Percentiles rank a stretch among this genome's conserved stretches.
Conservation (phyloP, 2,329 filamentous ascomycete genomes). For the Xylaria sp. region DNA sequence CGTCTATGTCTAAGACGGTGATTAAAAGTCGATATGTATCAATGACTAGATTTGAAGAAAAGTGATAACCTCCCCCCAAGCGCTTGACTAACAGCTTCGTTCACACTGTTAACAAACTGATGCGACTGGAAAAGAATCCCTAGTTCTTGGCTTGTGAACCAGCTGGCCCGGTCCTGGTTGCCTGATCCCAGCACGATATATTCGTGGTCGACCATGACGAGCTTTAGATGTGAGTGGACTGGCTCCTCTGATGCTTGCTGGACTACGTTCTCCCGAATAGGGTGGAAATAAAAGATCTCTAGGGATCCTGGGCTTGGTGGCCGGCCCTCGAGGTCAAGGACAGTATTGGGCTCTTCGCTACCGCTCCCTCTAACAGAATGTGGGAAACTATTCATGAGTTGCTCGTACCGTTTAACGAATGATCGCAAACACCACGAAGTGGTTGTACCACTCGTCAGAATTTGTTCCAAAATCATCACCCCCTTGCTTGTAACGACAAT, state of each 20-base stretch:
- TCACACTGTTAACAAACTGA: slow-evolving; percentile 49
- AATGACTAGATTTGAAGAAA: slow-evolving; percentile 43
- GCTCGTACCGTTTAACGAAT: slow-evolving; percentile 61
- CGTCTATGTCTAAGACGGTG: not conserved
- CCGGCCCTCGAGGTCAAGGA: slow-evolving; percentile 58
- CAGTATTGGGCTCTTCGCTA: slow-evolving; percentile 37
- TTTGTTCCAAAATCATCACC: slow-evolving; percentile 83
- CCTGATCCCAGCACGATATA: slow-evolving; percentile 79
- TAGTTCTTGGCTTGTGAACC: slow-evolving; percentile 87
- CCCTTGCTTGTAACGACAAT: slow-evolving; percentile 72
- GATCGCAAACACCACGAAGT: slow-evolving; percentile 72
- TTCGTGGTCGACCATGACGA: slow-evolving; percentile 76
- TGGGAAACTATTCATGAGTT: slow-evolving; percentile 55
- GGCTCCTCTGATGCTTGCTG: slow-evolving; percentile 62
- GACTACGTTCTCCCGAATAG: slow-evolving; percentile 40
- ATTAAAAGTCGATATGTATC: not conserved
- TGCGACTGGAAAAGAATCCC: slow-evolving; percentile 68
- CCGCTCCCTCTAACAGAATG: slow-evolving; percentile 30
- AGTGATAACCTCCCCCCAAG: slow-evolving; percentile 50
- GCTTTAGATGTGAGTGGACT: slow-evolving; percentile 80
- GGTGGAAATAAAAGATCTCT: slow-evolving; percentile 68
- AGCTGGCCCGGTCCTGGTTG: slow-evolving; percentile 86
- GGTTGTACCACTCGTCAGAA: slow-evolving; percentile 81
- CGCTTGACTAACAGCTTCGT: slow-evolving; percentile 48
- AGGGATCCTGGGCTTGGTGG: slow-evolving; percentile 59